These are phyloP conservation scores for Claviceps sp. DNA, from an alignment of 2,329 filamentous ascomycete genomes.

Conservation along the genomic window DNA sequence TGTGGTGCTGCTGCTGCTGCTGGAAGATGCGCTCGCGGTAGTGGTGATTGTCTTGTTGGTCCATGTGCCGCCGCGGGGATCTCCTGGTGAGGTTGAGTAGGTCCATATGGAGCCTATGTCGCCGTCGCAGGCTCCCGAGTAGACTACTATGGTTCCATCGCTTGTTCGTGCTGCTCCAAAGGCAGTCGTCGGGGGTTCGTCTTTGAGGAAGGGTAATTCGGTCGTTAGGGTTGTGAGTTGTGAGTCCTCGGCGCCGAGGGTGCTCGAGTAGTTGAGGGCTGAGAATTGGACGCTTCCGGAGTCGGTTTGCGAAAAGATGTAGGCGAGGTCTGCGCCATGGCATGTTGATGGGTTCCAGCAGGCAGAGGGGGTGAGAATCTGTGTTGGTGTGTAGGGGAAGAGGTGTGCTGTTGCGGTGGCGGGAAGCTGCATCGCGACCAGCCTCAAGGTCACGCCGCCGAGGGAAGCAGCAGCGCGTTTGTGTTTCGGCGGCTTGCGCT, in stretches of 20 bases:
- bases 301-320: slow-evolving; percentile 51
- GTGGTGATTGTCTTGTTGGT: slow-evolving; percentile 17
- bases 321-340: slow-evolving; percentile 39
- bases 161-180: slow-evolving; percentile 57
- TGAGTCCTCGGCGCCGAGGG: slow-evolving; percentile 32
- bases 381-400: slow-evolving; percentile 68
- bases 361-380: slow-evolving; percentile 45
- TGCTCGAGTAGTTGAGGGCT: slow-evolving; percentile 50
- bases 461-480: neutral
- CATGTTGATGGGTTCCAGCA: slow-evolving; percentile 27
- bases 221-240: slow-evolving; percentile 37
- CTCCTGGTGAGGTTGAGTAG: slow-evolving; percentile 33
- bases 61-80: slow-evolving; percentile 9
- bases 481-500: neutral
- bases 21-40: slow-evolving; percentile 4
- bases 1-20: slow-evolving; percentile 15
- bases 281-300: slow-evolving; percentile 37
- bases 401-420: slow-evolving; percentile 23
- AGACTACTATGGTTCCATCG: slow-evolving; percentile 58
- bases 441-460: slow-evolving; percentile 1
- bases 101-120: slow-evolving; percentile 51
- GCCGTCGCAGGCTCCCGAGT: slow-evolving; percentile 57
- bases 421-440: slow-evolving; percentile 1
- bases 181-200: slow-evolving; percentile 32
- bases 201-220: slow-evolving; percentile 48